Conservation (phyloP, 2,329 filamentous ascomycete genomes). For the Trichoderma asperellum region DNA sequence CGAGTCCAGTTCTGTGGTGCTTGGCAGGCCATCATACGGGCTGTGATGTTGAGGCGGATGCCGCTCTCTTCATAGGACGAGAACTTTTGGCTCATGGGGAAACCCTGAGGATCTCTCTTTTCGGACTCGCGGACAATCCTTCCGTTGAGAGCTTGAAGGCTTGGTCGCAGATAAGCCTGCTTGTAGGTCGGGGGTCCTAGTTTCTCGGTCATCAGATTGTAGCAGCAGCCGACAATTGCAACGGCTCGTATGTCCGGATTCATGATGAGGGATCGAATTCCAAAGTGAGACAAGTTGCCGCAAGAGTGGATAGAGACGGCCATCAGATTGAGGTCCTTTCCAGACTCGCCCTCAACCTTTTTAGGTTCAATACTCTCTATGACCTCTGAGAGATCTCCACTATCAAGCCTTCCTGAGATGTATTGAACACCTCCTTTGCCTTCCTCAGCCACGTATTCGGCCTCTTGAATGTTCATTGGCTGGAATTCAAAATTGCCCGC, state of each 20-base stretch:
- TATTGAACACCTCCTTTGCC: conserved; percentile 76
- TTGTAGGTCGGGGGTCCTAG: conserved; percentile 88
- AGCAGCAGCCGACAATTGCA: conserved; percentile 96
- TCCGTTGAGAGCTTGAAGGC: conserved; percentile 66
- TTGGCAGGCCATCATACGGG: conserved; percentile 97
- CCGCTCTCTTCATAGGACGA: conserved; percentile 62
- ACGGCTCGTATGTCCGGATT: conserved; percentile 87
- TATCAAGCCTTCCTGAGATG: conserved; percentile 72
- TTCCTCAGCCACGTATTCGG: conserved; percentile 59
- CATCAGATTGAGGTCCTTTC: conserved; percentile 64
- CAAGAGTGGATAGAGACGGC: conserved; percentile 96
- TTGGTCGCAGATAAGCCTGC: conserved; percentile 73
- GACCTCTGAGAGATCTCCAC: conserved; percentile 71
- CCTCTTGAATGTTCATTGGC: conserved; percentile 52
- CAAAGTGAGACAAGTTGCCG: conserved; percentile 95
- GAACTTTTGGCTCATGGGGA: conserved; percentile 83
- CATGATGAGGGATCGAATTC: conserved; percentile 79
- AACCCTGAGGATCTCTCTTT: conserved; percentile 85
- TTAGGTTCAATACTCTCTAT: conserved; percentile 60
- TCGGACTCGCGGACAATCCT: conserved; percentile 70
- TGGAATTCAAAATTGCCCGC: conserved; percentile 50
- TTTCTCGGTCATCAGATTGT: conserved; percentile 92
- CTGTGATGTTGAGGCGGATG: conserved; percentile 89
- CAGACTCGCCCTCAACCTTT: conserved; percentile 29
- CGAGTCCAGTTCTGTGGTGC: conserved; percentile 90